Base-by-base conservation (phyloP, 192 early-diverging fungal genomes). In the Coemansia sp. region DNA sequence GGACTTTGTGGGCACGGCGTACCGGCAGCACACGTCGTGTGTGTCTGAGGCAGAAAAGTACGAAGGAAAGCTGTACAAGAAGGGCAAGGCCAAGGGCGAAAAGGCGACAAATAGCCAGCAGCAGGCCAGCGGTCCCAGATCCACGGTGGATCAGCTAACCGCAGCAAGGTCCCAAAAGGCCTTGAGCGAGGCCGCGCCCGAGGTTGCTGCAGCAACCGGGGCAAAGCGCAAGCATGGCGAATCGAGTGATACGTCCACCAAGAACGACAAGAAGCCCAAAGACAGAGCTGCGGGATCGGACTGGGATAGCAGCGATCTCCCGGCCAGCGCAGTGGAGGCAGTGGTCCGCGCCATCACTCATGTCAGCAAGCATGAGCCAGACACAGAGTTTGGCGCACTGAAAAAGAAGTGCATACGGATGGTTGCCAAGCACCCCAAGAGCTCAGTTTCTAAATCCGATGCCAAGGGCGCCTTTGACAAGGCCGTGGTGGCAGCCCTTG, bases 11-110 rank as follows among this genome's bases (percentile, higher is more conserved):
- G 87, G 88, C 36, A 74, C 63, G 6, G 75, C 77, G 31, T 94
- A 91, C 71, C 75, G 84, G 27, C 56, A 76, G 18, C 95, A 98
- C 65, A 92, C 85, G 1, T 80, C 78, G 4, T 98, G 95, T 64
- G 93, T 98, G 14, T 82, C 81, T 10, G 95, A 98, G 54, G 87
- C 84, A 0, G 88, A 98, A 75, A 98, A 98, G 60, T 95, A 94
- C 63, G 82, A 94, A 29, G 67, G 67, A 14, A 70, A 60, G 27
- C 23, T 44, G 26, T 39, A 56, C 51, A 60, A 59, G 29, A 51
- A 47, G 22, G 56, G 41, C 34, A 58, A 51, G 10, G 13, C 34
- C 27, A 45, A 16, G 0, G 20, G 19, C 21, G 37, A 56, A 26
- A 28, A 17, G 13, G 26, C 25, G 19, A 25, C 10, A 33, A 12